These are phyloP conservation scores for Colletotrichum trifolii DNA, from an alignment of 2,329 filamentous ascomycete genomes.

Conservation along the genomic window DNA sequence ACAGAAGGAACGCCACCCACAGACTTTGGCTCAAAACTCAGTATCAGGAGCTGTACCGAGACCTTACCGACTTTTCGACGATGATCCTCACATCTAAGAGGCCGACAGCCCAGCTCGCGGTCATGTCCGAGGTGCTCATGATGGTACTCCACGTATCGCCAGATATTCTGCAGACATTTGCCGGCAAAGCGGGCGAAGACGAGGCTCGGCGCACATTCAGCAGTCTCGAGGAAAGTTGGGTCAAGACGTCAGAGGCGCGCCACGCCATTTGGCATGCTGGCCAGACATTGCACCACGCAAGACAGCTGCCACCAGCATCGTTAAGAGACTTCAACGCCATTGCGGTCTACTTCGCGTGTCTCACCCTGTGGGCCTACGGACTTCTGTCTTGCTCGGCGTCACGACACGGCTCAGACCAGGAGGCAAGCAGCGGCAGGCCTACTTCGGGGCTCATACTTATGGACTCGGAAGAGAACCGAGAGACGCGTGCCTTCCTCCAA, in stretches of 20 bases:
- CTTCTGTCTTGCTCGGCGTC: slow-evolving; percentile 25
- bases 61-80: slow-evolving; percentile 42
- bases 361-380: slow-evolving; percentile 43
- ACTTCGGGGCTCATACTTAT: slow-evolving; percentile 15
- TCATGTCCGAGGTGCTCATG: slow-evolving; percentile 35
- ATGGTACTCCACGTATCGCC: slow-evolving; percentile 52
- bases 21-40: slow-evolving; percentile 45
- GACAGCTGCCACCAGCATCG: slow-evolving; percentile 31
- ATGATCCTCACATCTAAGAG: slow-evolving; percentile 35
- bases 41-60: slow-evolving; percentile 45
- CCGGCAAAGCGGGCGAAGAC: slow-evolving; percentile 53
- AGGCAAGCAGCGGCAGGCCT: slow-evolving; percentile 2
- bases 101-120: slow-evolving; percentile 30
- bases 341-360: slow-evolving; percentile 43
- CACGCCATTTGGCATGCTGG: slow-evolving; percentile 44
- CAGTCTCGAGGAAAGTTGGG: slow-evolving; percentile 48
- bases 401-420: slow-evolving; percentile 20
- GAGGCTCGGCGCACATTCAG: slow-evolving; percentile 49
- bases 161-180: slow-evolving; percentile 55
- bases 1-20: slow-evolving; percentile 35
- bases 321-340: slow-evolving; percentile 42
- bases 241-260: slow-evolving; percentile 47
- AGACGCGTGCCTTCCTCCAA: slow-evolving; percentile 32
- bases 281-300: slow-evolving; percentile 42
- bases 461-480: slow-evolving; percentile 34